Base-by-base conservation (phyloP, 768 basidiomycete species). In the Ramaria sp. region DNA sequence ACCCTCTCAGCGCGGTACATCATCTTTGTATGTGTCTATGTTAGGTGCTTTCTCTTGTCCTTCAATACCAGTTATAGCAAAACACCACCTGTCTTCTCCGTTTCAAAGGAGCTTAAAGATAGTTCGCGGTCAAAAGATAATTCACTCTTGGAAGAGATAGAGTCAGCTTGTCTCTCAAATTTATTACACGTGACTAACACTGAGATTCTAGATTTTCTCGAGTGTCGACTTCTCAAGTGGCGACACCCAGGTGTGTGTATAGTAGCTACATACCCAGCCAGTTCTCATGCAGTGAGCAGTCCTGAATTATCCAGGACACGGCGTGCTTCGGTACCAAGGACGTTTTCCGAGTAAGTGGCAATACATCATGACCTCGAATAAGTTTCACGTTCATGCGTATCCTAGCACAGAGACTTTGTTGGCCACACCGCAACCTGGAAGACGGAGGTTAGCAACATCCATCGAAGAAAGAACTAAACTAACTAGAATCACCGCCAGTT, bases 241-340 rank as follows among this genome's bases (percentile, higher is more conserved):
- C 48, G 32, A 50, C 48, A 20, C 48, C 48, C 16, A 50, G 48
- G 48, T 50, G 28, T 24, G 16, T 32, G 15, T 47, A 10, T n/a
- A 47, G 24, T 30, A 25, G 16, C 27, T 47, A 24, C 15, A 7
- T n/a, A 5, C 16, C 42, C 10, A 5, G 22, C 28, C 1, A 16
- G 34, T 50, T 22, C 20, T 50, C 27, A 34, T 36, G 36, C 15
- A 16, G 15, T 30, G 28, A 24, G 25, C 28, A 50, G 48, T 18
- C 48, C 48, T 20, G 48, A 50, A 24, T 30, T 50, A n/a, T 50
- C 32, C 48, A 32, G 48, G 22, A 50, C 18, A 18, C 48, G 28
- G 18, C 48, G 18, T 24, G 48, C 30, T 13, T 50, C 48, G 12
- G 34, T 50, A 12, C 48, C 28, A 8, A 37, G 30, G 13, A 22